Evolutionary conservation across 2,329 filamentous ascomycete species (phyloP).

Genomic region (Parastagonospora avenae): DNA sequence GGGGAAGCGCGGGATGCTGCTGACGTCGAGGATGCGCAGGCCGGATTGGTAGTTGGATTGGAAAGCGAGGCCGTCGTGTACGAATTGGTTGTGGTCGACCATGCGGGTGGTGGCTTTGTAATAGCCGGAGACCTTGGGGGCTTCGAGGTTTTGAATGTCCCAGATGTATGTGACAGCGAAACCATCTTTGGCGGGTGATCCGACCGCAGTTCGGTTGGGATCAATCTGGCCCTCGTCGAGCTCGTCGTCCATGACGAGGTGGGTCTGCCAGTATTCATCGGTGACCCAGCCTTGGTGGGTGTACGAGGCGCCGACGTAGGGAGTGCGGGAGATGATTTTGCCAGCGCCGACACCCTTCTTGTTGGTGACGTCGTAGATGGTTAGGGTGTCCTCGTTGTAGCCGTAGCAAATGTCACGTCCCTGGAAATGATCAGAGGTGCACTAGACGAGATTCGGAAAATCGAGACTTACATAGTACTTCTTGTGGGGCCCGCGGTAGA

Average conservation of each 20-base stretch:
- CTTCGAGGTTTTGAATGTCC: conserved; percentile 44
- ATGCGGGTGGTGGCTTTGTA: conserved; percentile 48
- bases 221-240: conserved; percentile 46
- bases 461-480: conserved; percentile 51
- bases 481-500: conserved; percentile 59
- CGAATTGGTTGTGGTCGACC: conserved; percentile 56
- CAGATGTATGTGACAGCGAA: conserved; percentile 46
- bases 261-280: conserved; percentile 42
- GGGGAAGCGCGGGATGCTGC: conserved; percentile 44
- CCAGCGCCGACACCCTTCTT: conserved; percentile 60
- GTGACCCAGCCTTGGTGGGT: conserved; percentile 65
- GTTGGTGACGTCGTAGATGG: conserved; percentile 59
- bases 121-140: conserved; percentile 47
- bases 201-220: conserved; percentile 25
- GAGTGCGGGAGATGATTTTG: conserved; percentile 61
- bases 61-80: conserved; percentile 48
- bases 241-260: conserved; percentile 46
- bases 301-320: conserved; percentile 61
- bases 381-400: conserved; percentile 61
- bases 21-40: conserved; percentile 50
- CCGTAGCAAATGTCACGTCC: conserved; percentile 59
- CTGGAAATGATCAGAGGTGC: too few relatives aligned
- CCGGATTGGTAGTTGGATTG: conserved; percentile 53
- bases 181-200: conserved; percentile 39
- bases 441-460: too few relatives aligned